These are phyloP conservation scores for Flueggea neowawraea DNA, from an alignment of 441 rosid species.

Conservation along the genomic window DNA sequence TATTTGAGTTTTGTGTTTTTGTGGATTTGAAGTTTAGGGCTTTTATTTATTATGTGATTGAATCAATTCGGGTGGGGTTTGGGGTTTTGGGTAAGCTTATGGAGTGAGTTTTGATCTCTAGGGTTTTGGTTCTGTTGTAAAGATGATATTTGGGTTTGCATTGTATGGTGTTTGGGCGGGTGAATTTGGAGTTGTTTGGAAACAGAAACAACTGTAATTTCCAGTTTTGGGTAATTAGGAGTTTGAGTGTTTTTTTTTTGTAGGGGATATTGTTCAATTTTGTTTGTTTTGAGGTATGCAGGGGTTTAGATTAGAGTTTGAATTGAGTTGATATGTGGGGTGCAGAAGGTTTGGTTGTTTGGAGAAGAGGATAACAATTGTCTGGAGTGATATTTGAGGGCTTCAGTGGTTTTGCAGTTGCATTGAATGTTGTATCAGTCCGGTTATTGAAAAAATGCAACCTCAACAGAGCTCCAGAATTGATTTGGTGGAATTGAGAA, in stretches of 20 bases:
- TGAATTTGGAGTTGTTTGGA: constrained; percentile 43
- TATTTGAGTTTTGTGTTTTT: constrained; percentile 7
- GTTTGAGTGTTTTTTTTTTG: constrained; percentile 15
- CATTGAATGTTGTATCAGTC: constrained; percentile 48
- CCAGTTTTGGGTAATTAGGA: constrained; percentile 4
- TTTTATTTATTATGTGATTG: constrained; percentile 29
- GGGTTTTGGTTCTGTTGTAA: constrained; percentile 51
- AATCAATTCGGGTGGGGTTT: constrained; percentile 26
- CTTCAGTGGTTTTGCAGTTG: constrained; percentile 19
- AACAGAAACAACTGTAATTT: constrained; percentile 31
- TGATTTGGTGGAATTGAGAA: constrained; percentile 73
- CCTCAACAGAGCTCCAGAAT: constrained; percentile 73
- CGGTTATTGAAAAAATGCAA: constrained; percentile 64
- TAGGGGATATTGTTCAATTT: constrained; percentile 13
- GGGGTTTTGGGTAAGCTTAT: constrained; percentile 31
- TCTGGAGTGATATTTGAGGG: constrained; percentile 17
- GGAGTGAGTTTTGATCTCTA: constrained; percentile 44
- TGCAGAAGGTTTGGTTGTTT: constrained; percentile 30
- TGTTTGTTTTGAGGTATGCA: constrained; percentile 16
- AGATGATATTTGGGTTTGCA: constrained; percentile 65
- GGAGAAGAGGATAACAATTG: constrained; percentile 25
- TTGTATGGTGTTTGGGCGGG: constrained; percentile 42
- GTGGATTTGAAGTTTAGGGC: constrained; percentile 55
- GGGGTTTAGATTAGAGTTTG: constrained; percentile 18
- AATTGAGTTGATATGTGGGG: constrained; percentile 32